Base-by-base conservation (phyloP, 805 yeast genomes). In the Sporopachydermia lactativora region DNA sequence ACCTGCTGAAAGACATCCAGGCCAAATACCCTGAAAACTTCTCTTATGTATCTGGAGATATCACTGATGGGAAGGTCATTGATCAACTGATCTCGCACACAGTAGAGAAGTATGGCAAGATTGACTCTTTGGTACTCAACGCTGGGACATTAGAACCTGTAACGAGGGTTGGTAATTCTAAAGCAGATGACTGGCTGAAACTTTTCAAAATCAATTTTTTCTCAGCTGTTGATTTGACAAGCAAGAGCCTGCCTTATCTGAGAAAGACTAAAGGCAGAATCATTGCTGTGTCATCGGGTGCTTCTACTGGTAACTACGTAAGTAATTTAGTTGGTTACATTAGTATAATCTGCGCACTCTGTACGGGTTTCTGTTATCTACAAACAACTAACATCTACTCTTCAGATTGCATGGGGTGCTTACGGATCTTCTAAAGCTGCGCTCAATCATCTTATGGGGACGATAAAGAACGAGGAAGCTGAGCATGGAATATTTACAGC, bases 361-460 rank as follows among this genome's bases (percentile, higher is more conserved):
- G n/a, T n/a, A n/a, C n/a, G 14, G 34, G 51, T 65, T n/a, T n/a
- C n/a, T n/a, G n/a, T n/a, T n/a, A n/a, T n/a, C n/a, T n/a, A n/a
- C n/a, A n/a, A n/a, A n/a, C n/a, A n/a, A n/a, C n/a, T n/a, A n/a
- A n/a, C n/a, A 24, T n/a, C n/a, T 8, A 24, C 31, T 24, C n/a
- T 24, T 24, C 50, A 63, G 64, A 50, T 66, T 46, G 92, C 85
- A 1, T 89, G 96, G 96, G 80, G 81, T 14, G 94, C 95, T 3
- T 89, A 89, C 52, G 95, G 96, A 1, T 64, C 88, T 3, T 77
- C 95, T 4, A 89, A 89, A 57, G 96, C 96, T 0, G 95, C 96
- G 0, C 54, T 89, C 39, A 86, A 89, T 57, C 86, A 79, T 50
- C 69, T 85, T 40, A 76, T 83, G 4, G 53, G 61, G 38, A 73